A percentile compares a stretch with the other conserved stretches of the same genome.
Evolutionary conservation across 345 rosid genomes (phyloP).

Genomic region (Pelargonium nanum): DNA sequence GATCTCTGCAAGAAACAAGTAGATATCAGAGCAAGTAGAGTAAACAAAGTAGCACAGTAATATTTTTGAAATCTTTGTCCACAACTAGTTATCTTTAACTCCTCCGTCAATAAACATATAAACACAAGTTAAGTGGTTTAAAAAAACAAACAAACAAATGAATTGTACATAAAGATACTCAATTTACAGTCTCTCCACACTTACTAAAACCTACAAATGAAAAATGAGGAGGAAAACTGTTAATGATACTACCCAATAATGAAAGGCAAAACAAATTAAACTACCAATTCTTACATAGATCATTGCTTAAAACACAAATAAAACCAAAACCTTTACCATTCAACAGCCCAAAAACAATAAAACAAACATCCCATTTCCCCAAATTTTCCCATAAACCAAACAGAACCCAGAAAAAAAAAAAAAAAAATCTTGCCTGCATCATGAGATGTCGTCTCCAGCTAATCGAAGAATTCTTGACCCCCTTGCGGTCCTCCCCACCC

Average conservation of each 20-base stretch:
- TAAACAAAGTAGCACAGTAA: background rate
- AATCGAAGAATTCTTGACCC: conserved; percentile 50
- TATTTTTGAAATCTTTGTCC: background rate
- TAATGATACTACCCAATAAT: background rate
- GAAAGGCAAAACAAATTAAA: no score
- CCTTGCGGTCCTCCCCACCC: conserved; percentile 17
- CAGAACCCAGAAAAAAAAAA: background rate
- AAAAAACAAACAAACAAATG: no score
- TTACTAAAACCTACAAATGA: background rate
- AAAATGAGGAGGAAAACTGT: background rate
- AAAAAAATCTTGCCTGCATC: conserved; percentile 34
- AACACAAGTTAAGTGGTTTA: background rate
- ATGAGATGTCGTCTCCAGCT: conserved; percentile 71
- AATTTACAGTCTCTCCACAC: background rate
- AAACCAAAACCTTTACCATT: background rate
- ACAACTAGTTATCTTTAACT: background rate
- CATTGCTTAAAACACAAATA: background rate
- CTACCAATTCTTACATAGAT: background rate
- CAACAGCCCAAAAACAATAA: background rate
- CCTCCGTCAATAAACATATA: background rate
- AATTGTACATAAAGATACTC: background rate
- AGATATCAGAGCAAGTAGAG: background rate
- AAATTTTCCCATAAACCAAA: background rate
- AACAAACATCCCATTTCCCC: background rate
- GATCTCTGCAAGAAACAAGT: conserved; percentile 41